Evolutionary conservation across 768 basidiomycete species (phyloP), one percentile per base, ranked within the genome.

Genomic region (Suillus bovinus): DNA sequence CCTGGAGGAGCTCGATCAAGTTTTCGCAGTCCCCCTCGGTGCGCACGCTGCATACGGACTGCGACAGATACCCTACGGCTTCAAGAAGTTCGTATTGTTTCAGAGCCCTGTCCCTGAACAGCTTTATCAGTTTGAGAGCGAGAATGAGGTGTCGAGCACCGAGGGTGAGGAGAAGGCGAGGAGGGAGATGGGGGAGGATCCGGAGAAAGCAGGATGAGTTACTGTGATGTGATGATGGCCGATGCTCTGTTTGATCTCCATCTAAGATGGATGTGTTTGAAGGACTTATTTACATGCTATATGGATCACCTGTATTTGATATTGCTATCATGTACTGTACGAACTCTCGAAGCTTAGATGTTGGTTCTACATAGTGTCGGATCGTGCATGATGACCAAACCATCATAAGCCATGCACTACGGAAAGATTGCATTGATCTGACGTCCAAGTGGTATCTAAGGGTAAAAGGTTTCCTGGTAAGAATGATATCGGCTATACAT

Each of bases 41-140:
- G 69, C 69, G 2, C 87, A 89, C 62, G 88, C 87, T 5, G 74
- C 80, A 4, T 87, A 88, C 69, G 85, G 86, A 65, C 63, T 86
- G 58, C 81, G 82, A 63, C 79, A 81, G 44, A 76, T 86, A 22
- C 80, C 79, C 14, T 79, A 78, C 67, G 79, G 80, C 59, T 79
- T 87, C 74, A 84, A 80, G 69, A 84, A 79, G 66, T 78, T 81
- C 59, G 67, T 88, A 4, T 47, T 74, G 20, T 72, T 72, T 64
- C 73, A 75, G 61, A 67, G 75, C 22, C 71, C 69, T 0, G 14
- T 27, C 0, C 61, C 71, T 4, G 73, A 72, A 58, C 63, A 66
- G 34, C 68, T 87, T 58, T 86, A 85, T 69, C 68, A 78, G 59
- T 70, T 79, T 58, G 83, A 86, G 63, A 63, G 65, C 24, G 69